Base-by-base conservation (phyloP, 2,329 filamentous ascomycete genomes). In the Hirsutella minnesotensis region DNA sequence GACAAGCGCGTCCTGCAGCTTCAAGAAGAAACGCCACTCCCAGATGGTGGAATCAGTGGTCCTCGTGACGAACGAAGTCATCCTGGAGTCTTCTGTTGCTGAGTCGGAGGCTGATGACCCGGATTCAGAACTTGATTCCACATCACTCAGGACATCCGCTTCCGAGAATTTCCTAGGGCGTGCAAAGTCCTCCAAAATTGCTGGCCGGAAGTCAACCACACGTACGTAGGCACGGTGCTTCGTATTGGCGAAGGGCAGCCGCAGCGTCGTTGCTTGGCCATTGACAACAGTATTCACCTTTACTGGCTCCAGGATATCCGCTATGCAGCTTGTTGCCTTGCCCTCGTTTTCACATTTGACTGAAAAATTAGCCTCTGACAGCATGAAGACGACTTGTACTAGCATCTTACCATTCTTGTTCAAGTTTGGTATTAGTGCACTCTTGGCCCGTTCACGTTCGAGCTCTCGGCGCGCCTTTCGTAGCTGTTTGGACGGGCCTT, bases 21-120 rank as follows among this genome's bases (percentile, higher is more conserved):
- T 69, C 20, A 96, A 69, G 19, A 75, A 77, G 60, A 95, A 95
- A 13, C 76, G 73, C 89, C 89, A 95, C 59, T 92, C 79, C 84
- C 86, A 95, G 8, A 59, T 54, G 12, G 50, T 44, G 3, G 19
- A 15, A 10, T 8, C 30, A 4, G 56, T 37, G 7, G 24, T 27
- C 24, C 7, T 27, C 24, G 7, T 12, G 24, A 27, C 24, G 24
- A 7, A 12, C n/a, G 53, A 56, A 4, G 50, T 49, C 21, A 53
- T 46, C 12, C 56, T 43, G 4, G 44, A 53, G 38, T 46, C 49
- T 13, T 41, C 52, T 15, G 59, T 58, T 5, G 50, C 51, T 3
- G 47, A 49, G 4, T 38, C 45, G 18, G 44, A 38, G 12, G 21
- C 44, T 19, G 44, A 13, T 12, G 35, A 38, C 3, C 44, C 47